Conservation (phyloP, 1,284 basidiomycete species). For the Moesziomyces antarcticus region DNA sequence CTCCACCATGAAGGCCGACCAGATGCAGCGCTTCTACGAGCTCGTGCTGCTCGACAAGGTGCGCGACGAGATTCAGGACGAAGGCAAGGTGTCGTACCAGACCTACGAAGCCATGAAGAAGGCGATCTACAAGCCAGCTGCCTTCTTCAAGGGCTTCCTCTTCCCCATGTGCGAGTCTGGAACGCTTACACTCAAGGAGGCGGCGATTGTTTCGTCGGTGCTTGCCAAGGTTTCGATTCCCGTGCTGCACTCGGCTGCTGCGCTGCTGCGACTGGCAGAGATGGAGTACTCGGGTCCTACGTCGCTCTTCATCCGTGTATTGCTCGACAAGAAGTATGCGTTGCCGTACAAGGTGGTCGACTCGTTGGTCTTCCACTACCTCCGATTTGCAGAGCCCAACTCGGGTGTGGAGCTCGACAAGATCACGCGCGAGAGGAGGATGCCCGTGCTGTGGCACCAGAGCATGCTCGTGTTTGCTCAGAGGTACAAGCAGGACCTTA, state of each 20-base stretch:
- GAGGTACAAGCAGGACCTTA: constrained; percentile 96
- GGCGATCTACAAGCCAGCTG: constrained; percentile 93
- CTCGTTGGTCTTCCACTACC: constrained; percentile 96
- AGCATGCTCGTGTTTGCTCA: constrained; percentile 93
- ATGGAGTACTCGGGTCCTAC: constrained; percentile 97
- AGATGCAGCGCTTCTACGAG: constrained; percentile 92
- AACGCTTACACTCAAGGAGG: constrained; percentile 88
- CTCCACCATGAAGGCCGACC: constrained; percentile 93
- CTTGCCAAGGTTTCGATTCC: constrained; percentile 92
- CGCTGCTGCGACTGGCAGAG: constrained; percentile 88
- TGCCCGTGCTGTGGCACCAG: constrained; percentile 97
- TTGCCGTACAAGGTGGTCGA: constrained; percentile 98
- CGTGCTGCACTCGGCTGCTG: constrained; percentile 94
- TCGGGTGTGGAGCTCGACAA: constrained; percentile 63
- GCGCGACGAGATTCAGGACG: constrained; percentile 83
- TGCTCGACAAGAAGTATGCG: constrained; percentile 98
- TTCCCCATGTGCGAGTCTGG: constrained; percentile 90
- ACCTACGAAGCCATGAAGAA: constrained; percentile 93
- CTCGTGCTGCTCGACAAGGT: constrained; percentile 92
- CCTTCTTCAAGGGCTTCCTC: constrained; percentile 97
- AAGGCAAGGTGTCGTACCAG: constrained; percentile 89
- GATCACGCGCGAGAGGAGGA: constrained; percentile 55
- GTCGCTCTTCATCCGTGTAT: constrained; percentile 94
- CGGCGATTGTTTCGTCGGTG: constrained; percentile 92
- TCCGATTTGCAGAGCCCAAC: constrained; percentile 77